phyloP scores from a whole-genome alignment of 225 moss, liverwort and hornwort genomes.

The Sphagnum contortum region DNA sequence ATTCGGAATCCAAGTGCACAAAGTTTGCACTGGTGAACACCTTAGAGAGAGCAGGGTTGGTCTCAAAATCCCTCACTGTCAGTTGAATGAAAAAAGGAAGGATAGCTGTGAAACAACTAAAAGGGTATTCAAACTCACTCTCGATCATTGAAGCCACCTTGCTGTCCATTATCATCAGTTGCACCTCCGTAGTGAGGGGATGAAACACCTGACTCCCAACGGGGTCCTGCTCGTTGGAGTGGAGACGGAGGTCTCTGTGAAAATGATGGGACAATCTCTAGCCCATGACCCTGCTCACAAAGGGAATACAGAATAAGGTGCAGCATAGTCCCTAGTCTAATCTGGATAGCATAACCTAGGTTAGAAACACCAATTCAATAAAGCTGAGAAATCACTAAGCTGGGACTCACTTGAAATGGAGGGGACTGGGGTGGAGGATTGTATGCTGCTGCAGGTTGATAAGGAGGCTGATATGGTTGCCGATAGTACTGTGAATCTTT shows the following conservation, averaged over 20 bases:
- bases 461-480: constrained; percentile 52
- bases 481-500: constrained; percentile 69
- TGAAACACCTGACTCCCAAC: constrained; percentile 61
- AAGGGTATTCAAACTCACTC: constrained; percentile 38
- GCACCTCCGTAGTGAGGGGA: constrained; percentile 54
- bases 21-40: too few species aligned
- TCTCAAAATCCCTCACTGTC: too few species aligned
- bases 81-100: too few species aligned
- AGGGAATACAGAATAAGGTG: neutral
- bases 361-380: too few species aligned
- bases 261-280: constrained; percentile 86
- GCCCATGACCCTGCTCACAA: constrained; percentile 64
- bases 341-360: too few species aligned
- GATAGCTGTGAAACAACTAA: too few species aligned
- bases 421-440: constrained; percentile 72
- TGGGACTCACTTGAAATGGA: constrained; percentile 36
- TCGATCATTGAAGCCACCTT: constrained; percentile 41
- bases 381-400: neutral
- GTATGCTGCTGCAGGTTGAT: constrained; percentile 48
- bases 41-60: too few species aligned
- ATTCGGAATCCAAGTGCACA: too few species aligned
- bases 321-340: too few species aligned
- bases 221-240: constrained; percentile 45
- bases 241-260: constrained; percentile 71
- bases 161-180: constrained; percentile 44